phyloP scores from a whole-genome alignment of 371 early-diverging fungal genomes.

The Rozella allomycis region DNA sequence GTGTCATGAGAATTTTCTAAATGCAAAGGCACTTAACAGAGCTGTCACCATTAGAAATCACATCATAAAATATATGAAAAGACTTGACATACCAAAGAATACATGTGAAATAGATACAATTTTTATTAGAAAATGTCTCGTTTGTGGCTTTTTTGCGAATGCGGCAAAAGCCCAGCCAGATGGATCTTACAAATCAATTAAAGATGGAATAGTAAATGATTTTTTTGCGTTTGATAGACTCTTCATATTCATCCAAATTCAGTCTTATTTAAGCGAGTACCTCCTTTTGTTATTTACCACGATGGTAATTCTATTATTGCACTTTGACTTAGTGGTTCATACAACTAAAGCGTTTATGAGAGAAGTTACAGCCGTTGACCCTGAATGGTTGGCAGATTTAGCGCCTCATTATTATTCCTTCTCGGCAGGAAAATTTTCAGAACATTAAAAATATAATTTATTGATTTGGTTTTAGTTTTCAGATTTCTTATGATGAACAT shows the following conservation, averaged over 20 bases:
- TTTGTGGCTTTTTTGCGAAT: slow-evolving; percentile 81
- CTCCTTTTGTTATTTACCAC: slow-evolving; percentile 94
- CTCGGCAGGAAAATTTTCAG: too few relatives aligned
- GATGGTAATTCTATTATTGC: slow-evolving; percentile 23
- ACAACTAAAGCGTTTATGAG: slow-evolving; percentile 96
- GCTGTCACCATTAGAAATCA: slow-evolving; percentile 88
- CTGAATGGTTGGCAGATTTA: slow-evolving; percentile 89
- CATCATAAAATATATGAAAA: slow-evolving; percentile 84
- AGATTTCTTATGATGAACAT: too few relatives aligned
- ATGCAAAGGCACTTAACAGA: slow-evolving; percentile 63
- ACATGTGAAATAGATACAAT: slow-evolving; percentile 78
- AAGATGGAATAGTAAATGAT: slow-evolving; percentile 54
- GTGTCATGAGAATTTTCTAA: slow-evolving; percentile 92
- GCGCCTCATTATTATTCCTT: too few relatives aligned
- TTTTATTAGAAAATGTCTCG: slow-evolving; percentile 65
- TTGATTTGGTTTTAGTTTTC: too few relatives aligned
- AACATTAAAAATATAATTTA: too few relatives aligned
- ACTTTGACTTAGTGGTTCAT: slow-evolving; percentile 41
- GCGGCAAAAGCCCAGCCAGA: slow-evolving; percentile 91
- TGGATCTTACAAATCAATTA: slow-evolving; percentile 87
- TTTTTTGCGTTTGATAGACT: slow-evolving; percentile 19
- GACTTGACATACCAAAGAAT: slow-evolving; percentile 73
- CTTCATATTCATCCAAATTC: slow-evolving; percentile 87
- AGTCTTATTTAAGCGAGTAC: slow-evolving; percentile 79
- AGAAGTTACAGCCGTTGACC: slow-evolving; percentile 82